A percentile compares a stretch with the other conserved stretches of the same genome.
phyloP scores from a whole-genome alignment of 1,284 basidiomycete species.

The Rhodofomes roseus region DNA sequence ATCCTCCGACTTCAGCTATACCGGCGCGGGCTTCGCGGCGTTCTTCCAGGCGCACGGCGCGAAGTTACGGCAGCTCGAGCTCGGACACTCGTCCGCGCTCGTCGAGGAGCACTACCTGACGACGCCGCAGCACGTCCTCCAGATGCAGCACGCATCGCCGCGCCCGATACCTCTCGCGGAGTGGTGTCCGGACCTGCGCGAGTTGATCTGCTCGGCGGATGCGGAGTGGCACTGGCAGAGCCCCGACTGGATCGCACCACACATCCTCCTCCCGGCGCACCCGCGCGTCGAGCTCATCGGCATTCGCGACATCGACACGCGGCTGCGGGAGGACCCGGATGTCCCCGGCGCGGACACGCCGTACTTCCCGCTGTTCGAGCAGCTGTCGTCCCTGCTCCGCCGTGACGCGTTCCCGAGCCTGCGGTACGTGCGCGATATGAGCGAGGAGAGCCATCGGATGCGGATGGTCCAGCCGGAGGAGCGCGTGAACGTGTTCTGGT shows the following conservation, averaged over 20 bases:
- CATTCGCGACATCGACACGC: conserved; percentile 64
- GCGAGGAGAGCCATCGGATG: conserved; percentile 29
- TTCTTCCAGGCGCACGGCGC: conserved; percentile 66
- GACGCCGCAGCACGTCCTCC: conserved; percentile 33
- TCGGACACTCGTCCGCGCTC: conserved; percentile 63
- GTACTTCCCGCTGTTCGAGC: conserved; percentile 64
- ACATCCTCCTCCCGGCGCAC: conserved; percentile 63
- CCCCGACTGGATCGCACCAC: conserved; percentile 78
- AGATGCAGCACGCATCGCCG: conserved; percentile 20
- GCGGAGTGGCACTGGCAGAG: conserved; percentile 77
- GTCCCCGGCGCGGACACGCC: conserved; percentile 35
- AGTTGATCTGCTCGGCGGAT: conserved; percentile 70
- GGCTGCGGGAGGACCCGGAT: conserved; percentile 42
- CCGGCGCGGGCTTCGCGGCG: conserved; percentile 52
- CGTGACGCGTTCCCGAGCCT: conserved; percentile 58
- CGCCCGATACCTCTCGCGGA: conserved; percentile 45
- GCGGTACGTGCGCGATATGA: conserved; percentile 59
- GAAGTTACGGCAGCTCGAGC: conserved; percentile 59
- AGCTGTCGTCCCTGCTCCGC: conserved; percentile 56
- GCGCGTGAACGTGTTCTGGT: conserved; percentile 48
- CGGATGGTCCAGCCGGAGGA: conserved; percentile 25
- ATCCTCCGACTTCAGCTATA: conserved; percentile 64
- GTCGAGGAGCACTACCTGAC: conserved; percentile 63
- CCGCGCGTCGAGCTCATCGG: conserved; percentile 61
- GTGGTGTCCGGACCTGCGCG: conserved; percentile 61